Conservation (phyloP, 345 rosid genomes). For the Schrenkiella parvula region DNA sequence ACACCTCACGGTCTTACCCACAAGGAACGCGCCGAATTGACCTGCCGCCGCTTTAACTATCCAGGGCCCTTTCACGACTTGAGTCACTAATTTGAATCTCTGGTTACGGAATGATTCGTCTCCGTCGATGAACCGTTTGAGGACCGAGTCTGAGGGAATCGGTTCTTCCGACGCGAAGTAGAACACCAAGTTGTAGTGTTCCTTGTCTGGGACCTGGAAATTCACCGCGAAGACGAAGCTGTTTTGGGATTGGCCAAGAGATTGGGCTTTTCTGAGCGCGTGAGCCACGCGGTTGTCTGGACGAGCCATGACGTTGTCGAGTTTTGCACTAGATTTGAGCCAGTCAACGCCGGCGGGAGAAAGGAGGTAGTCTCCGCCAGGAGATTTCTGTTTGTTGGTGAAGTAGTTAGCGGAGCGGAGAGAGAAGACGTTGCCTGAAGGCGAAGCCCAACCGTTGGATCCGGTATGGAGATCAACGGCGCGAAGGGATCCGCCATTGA, state of each 20-base stretch:
- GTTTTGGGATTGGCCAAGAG: slow-evolving; percentile 49
- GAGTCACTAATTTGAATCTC: slow-evolving; percentile 71
- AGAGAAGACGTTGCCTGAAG: slow-evolving; percentile 64
- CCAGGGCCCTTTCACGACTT: slow-evolving; percentile 83
- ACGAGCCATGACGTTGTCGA: slow-evolving; percentile 65
- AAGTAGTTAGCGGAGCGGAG: slow-evolving; percentile 56
- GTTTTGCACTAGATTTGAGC: slow-evolving; percentile 58
- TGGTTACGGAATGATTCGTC: slow-evolving; percentile 56
- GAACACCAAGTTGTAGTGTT: slow-evolving; percentile 53
- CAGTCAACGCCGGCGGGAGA: slow-evolving; percentile 79
- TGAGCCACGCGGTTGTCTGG: slow-evolving; percentile 63
- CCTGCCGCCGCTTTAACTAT: slow-evolving; percentile 67
- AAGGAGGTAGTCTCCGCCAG: slow-evolving; percentile 64
- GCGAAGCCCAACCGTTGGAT: slow-evolving; percentile 78
- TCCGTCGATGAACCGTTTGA: slow-evolving; percentile 52
- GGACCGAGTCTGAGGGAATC: slow-evolving; percentile 48
- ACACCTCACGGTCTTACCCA: slow-evolving; percentile 58
- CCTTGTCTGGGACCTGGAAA: slow-evolving; percentile 67
- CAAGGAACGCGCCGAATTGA: slow-evolving; percentile 57
- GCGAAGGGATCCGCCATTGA: slow-evolving; percentile 61
- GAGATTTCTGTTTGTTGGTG: slow-evolving; percentile 52
- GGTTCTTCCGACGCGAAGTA: slow-evolving; percentile 69
- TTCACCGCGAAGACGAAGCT: slow-evolving; percentile 71
- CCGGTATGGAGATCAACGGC: slow-evolving; percentile 39
- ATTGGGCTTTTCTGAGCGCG: slow-evolving; percentile 51